Conservation (phyloP, 805 yeast genomes). For the Metschnikowia vanudenii region DNA sequence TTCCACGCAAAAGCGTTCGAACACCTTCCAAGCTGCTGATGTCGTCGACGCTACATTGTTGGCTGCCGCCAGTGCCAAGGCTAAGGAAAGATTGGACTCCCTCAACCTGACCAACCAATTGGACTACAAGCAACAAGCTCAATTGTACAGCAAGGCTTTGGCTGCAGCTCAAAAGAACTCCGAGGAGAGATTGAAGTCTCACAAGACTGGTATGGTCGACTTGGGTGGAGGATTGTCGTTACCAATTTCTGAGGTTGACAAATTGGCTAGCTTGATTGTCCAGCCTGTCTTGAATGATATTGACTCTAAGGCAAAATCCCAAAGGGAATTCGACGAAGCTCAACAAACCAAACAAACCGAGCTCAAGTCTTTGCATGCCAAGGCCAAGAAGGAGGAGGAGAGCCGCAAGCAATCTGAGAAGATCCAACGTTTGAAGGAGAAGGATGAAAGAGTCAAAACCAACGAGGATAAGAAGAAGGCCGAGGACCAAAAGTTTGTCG, state of each 20-base stretch:
- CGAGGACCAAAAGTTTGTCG: conserved; percentile 30
- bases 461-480: conserved; percentile 32
- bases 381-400: conserved; percentile 26
- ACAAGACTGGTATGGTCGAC: conserved; percentile 57
- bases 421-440: conserved; percentile 36
- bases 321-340: conserved; percentile 50
- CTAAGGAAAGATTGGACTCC: conserved; percentile 40
- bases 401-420: conserved; percentile 31
- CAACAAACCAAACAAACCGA: conserved; percentile 37
- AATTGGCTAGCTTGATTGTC: conserved; percentile 76
- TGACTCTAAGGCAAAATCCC: conserved; percentile 63
- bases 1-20: conserved; percentile 29
- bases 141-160: conserved; percentile 69
- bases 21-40: conserved; percentile 39
- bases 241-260: conserved; percentile 71
- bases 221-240: conserved; percentile 88
- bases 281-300: conserved; percentile 80
- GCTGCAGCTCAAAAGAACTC: conserved; percentile 71
- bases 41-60: conserved; percentile 48
- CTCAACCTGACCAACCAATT: conserved; percentile 27
- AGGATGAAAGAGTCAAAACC: conserved; percentile 31
- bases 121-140: conserved; percentile 46
- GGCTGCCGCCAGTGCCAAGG: conserved; percentile 48
- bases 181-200: conserved; percentile 50
- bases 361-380: conserved; percentile 30